These are phyloP conservation scores for Vinca minor DNA, from an alignment of 257 asterid species.

Conservation along the genomic window DNA sequence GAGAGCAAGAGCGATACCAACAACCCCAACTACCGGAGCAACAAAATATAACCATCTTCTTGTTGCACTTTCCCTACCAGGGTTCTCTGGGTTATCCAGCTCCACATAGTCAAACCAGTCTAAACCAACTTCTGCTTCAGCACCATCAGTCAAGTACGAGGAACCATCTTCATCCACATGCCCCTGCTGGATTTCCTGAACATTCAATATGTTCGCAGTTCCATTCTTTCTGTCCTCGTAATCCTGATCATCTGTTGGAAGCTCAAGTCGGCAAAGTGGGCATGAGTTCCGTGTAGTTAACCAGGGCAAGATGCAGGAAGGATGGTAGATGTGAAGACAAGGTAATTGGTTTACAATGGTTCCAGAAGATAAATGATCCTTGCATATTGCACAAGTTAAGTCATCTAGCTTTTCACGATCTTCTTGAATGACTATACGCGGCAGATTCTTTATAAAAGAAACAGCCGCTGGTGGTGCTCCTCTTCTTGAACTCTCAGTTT, in stretches of 20 bases:
- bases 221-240: conserved; percentile 50
- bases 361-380: conserved; percentile 57
- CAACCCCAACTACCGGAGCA: conserved; percentile 58
- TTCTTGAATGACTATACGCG: conserved; percentile 35
- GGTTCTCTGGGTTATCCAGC: conserved; percentile 19
- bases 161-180: conserved; percentile 29
- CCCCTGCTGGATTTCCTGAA: conserved; percentile 22
- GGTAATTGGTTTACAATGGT: conserved; percentile 68
- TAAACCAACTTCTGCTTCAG: conserved; percentile 20
- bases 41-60: conserved; percentile 57
- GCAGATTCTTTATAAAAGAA: conserved; percentile 47
- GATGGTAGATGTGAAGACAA: conserved; percentile 73
- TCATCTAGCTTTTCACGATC: conserved; percentile 35
- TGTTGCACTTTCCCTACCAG: conserved; percentile 19
- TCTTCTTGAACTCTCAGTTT: conserved; percentile 45
- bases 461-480: conserved; percentile 81
- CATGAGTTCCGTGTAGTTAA: conserved; percentile 70
- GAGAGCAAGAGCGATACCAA: conserved; percentile 54
- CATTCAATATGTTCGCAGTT: conserved; percentile 15
- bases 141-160: conserved; percentile 23
- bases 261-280: conserved; percentile 89
- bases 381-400: conserved; percentile 79
- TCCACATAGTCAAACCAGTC: conserved; percentile 20
- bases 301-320: conserved; percentile 84
- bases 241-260: conserved; percentile 81